Evolutionary conservation across 768 basidiomycete species (phyloP), one percentile per base, ranked within the genome.

Genomic region (Brasilioporus rufonigricans): DNA sequence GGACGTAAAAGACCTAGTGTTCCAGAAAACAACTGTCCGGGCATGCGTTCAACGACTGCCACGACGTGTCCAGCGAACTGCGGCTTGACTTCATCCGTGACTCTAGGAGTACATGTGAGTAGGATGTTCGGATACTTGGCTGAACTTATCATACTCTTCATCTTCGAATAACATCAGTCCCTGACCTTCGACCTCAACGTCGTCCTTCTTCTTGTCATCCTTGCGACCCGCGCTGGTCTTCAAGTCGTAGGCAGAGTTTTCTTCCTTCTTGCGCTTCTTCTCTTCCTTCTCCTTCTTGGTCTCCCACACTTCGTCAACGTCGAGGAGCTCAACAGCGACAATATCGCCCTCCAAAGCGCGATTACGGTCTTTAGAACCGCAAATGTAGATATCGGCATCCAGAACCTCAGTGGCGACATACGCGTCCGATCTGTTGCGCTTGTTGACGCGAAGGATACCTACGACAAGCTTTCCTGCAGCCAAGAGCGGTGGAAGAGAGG

Each of bases 261-360:
- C 97, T 75, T 98, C 97, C 82, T 99, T 99, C 77, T 98, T 98
- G 67, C 96, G 82, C 78, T 99, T 98, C 87, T 99, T 99, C 78
- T 98, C 97, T 72, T 98, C 97, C 76, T 99, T 99, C 77, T 99
- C 97, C 75, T 99, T 99, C 81, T 99, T 99, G 6, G 97, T 97
- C 10, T 91, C 89, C 92, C 92, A 92, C 14, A 97, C 95, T 73
- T 98, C 95, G 65, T 98, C 94, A 24, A 98, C 96, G 63, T 99
- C 97, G 52, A 99, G 80, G 43, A 99, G 82, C 72, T 99, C 97
- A 23, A 99, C 92, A 21, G 96, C 97, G 54, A 99, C 93, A 53
- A 98, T 96, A 67, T 99, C 97, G 24, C 97, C 97, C 71, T 99
- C 97, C 35, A 99, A 80, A 38, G 97, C 97, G 60, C 97, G 87